phyloP scores from a whole-genome alignment of 805 yeast genomes.

The Candida boidinii region DNA sequence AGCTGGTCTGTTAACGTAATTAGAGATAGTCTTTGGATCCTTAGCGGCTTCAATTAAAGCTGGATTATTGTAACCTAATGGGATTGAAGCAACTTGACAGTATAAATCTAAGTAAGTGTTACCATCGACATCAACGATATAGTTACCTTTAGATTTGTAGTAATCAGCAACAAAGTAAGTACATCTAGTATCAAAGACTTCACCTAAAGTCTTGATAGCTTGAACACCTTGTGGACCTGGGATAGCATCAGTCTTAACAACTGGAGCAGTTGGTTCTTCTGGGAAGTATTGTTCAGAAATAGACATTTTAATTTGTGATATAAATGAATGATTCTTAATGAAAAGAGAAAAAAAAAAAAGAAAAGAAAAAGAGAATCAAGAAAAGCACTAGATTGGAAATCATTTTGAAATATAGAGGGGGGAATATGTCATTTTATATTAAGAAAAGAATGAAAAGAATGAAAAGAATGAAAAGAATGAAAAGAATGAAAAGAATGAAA shows the following conservation, averaged over 20 bases:
- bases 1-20: slow-evolving; percentile 63
- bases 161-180: slow-evolving; percentile 60
- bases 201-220: slow-evolving; percentile 28
- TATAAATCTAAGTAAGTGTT: slow-evolving; percentile 53
- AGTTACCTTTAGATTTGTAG: slow-evolving; percentile 55
- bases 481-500: no score
- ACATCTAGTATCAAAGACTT: slow-evolving; percentile 54
- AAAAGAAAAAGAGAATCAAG: not conserved
- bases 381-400: no score
- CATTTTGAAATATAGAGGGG: no score
- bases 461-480: no score
- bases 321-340: no score
- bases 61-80: slow-evolving; percentile 65
- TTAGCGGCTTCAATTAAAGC: slow-evolving; percentile 49
- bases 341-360: not conserved
- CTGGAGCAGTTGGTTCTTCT: slow-evolving; percentile 40
- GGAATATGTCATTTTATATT: no score
- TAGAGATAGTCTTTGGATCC: slow-evolving; percentile 54
- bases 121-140: slow-evolving; percentile 59
- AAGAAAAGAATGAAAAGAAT: no score
- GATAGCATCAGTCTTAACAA: slow-evolving; percentile 30
- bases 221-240: slow-evolving; percentile 40
- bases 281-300: slow-evolving; percentile 29
- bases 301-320: slow-evolving; percentile 15
- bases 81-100: slow-evolving; percentile 68